These are phyloP conservation scores for Amniculicola lignicola DNA, from an alignment of 495 filamentous ascomycete species.

Conservation along the genomic window DNA sequence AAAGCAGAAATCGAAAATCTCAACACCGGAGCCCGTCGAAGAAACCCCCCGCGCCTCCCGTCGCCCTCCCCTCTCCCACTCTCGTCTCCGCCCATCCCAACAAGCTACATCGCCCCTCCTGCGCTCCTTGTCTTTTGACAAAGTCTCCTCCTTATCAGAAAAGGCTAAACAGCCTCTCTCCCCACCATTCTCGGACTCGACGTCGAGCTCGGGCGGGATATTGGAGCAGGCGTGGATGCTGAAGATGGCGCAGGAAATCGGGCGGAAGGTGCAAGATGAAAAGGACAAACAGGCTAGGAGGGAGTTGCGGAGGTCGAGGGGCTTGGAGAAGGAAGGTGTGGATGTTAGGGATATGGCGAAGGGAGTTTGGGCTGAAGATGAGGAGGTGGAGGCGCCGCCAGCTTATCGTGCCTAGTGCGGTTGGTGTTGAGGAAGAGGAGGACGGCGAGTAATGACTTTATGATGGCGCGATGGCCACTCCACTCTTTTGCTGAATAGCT, in stretches of 20 bases:
- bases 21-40: background rate
- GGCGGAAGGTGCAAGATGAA: slow-evolving; percentile 75
- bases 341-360: background rate
- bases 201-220: slow-evolving; percentile 48
- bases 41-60: background rate
- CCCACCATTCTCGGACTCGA: background rate
- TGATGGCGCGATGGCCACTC: too few relatives aligned
- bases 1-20: slow-evolving; percentile 1
- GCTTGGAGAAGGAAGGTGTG: background rate
- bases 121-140: slow-evolving; percentile 32
- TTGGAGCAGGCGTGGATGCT: slow-evolving; percentile 84
- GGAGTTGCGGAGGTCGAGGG: slow-evolving; percentile 29
- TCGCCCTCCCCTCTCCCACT: slow-evolving; percentile 15
- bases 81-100: slow-evolving; percentile 13
- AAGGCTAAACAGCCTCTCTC: slow-evolving; percentile 6
- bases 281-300: slow-evolving; percentile 41
- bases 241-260: slow-evolving; percentile 88
- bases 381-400: slow-evolving; percentile 32
- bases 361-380: slow-evolving; percentile 14
- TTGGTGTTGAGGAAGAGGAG: too few relatives aligned
- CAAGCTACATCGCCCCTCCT: slow-evolving; percentile 30
- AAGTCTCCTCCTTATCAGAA: slow-evolving; percentile 13
- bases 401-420: slow-evolving; percentile 33
- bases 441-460: too few relatives aligned
- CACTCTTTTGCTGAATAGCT: too few relatives aligned